Evolutionary conservation across 371 early-diverging fungal genomes (phyloP), one percentile per base, ranked within the genome.

Genomic region (Amoeboaphelidium protococcarum): DNA sequence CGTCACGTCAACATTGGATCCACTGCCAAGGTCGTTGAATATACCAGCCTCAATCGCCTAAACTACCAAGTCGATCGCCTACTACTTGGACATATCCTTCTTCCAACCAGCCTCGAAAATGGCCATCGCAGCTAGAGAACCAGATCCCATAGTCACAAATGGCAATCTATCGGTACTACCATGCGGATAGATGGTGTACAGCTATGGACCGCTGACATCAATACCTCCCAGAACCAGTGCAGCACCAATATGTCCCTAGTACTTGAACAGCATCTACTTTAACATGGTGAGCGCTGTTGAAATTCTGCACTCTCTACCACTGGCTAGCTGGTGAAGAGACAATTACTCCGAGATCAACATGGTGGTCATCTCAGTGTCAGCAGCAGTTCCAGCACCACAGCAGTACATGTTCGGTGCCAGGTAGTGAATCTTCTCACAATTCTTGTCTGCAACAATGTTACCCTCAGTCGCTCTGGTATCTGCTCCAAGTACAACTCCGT

Each of bases 321-420:
- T 92, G 43, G 76, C 68, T 42, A 92, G 71, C 40, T 76, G 59
- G 60, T 95, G 97, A 52, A 96, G 70, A 58, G 85, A 88, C 49
- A 98, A 71, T 61, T 91, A 80, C 53, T 82, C 82, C 50, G 80
- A 73, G 53, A 94, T 90, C 65, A 91, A 71, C 47, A 71, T 73
- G 23, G 96, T 96, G 0, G 96, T 88, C 56, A 82, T 80, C 57
- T 89, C 85, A 23, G 96, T 96, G 68, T 99, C 99, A 13, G 98
- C 99, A 26, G 98, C 98, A 20, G 98, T 98, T 58, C 99, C 98
- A 23, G 98, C 99, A 55, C 99, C 98, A 64, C 95, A 91, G 65
- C 97, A 95, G 67, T 89, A 94, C 72, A 99, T 96, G 67, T 97
- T 97, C 55, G 95, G 95, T 42, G 95, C 82, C 50, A 99, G 71